Evolutionary conservation across 768 basidiomycete genomes (phyloP), one percentile per base, ranked within the genome.

Genomic region (Russula griseocarnosa): DNA sequence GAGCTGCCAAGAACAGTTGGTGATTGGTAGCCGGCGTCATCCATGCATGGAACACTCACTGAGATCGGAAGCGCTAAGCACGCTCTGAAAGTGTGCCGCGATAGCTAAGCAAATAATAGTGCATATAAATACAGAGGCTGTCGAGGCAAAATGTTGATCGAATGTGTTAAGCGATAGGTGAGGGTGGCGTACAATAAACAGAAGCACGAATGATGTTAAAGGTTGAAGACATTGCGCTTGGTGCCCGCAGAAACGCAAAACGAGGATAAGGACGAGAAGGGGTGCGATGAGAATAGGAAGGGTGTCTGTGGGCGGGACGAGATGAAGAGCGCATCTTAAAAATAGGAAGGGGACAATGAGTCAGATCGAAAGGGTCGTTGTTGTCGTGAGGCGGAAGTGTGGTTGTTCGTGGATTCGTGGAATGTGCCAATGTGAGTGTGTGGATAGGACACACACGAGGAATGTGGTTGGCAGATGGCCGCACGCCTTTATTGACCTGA

Each of bases 81-180:
- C 79, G 60, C 77, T 78, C 73, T 89, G 84, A 71, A 93, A 90
- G 71, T 90, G 87, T 42, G 80, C 87, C 56, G 89, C 88, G 77
- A 93, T 86, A 63, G 83, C 88, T 66, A 93, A 77, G 70, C 87
- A 90, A 69, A 93, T 86, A 65, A 88, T 74, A 24, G 88, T 89
- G 81, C 88, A 92, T 63, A 86, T 73, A 56, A 92, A 74, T 47
- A 90, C 83, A 50, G 83, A 76, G 70, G 78, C 90, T 92, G 62
- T 13, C 36, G 49, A 22, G 51, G 51, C 59, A 60, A 56, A 55
- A 70, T 60, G 20, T 34, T 44, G 47, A 51, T 18, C 30, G 38
- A 14, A 32, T 3, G 54, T 26, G 7, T n/a, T 5, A 18, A 26
- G 32, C n/a, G 14, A 26, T 14, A 36, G 26, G 20, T 70, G 30